These are phyloP conservation scores for Macrophomina phaseolina DNA, from an alignment of 2,329 filamentous ascomycete genomes.

Conservation along the genomic window DNA sequence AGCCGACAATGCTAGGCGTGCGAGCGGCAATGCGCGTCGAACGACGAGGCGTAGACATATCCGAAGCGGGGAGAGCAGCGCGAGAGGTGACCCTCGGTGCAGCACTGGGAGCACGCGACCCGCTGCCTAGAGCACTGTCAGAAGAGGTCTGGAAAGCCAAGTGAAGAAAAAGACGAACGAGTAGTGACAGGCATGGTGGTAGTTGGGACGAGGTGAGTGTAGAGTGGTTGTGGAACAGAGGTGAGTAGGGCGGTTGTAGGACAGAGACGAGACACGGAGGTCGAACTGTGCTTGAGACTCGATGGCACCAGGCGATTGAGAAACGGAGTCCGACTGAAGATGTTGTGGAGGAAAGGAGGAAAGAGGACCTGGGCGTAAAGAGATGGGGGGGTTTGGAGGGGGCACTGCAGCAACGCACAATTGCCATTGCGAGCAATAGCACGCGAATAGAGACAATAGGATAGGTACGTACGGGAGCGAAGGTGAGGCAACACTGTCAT, in stretches of 20 bases:
- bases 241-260: neutral
- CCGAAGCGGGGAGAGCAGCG: neutral
- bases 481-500: neutral
- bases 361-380: neutral
- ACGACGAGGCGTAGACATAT: slow-evolving; percentile 18
- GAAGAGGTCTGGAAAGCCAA: neutral
- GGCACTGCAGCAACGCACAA: neutral
- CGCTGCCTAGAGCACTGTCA: neutral
- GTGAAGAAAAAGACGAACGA: slow-evolving; percentile 5
- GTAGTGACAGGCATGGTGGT: neutral
- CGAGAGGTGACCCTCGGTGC: neutral
- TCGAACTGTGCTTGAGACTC: too few species aligned
- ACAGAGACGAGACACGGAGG: neutral
- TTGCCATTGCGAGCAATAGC: neutral
- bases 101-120: neutral
- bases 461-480: neutral
- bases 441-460: neutral
- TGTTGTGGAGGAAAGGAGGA: neutral
- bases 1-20: slow-evolving; percentile 6
- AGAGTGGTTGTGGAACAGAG: neutral
- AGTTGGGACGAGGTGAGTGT: neutral
- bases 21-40: slow-evolving; percentile 3
- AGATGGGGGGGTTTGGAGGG: neutral
- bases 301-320: neutral
- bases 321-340: neutral